Conservation (phyloP, 805 yeast genomes). For the Candida dajiaensis region DNA sequence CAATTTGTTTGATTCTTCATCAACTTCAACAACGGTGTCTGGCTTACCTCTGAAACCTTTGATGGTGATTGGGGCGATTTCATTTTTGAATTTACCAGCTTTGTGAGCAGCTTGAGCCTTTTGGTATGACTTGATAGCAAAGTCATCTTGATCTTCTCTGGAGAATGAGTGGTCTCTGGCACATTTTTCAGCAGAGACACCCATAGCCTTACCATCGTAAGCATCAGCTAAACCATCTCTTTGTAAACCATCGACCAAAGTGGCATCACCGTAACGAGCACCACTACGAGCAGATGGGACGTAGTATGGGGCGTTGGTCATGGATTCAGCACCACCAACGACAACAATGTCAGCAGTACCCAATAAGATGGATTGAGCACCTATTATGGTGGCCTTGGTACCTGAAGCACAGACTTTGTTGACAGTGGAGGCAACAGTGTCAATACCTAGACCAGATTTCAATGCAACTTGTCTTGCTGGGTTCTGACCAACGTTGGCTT, state of each 20-base stretch:
- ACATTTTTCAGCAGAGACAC: constrained; percentile 95
- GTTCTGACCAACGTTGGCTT: constrained; percentile 93
- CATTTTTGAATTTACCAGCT: constrained; percentile 74
- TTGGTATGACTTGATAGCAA: constrained; percentile 77
- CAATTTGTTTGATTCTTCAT: constrained; percentile 79
- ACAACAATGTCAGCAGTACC: constrained; percentile 91
- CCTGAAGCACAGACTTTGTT: constrained; percentile 99
- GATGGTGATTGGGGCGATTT: constrained; percentile 82
- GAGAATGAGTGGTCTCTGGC: constrained; percentile 73
- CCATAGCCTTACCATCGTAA: constrained; percentile 86
- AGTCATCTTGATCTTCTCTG: constrained; percentile 86
- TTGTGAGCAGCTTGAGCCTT: constrained; percentile 80
- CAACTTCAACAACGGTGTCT: constrained; percentile 60
- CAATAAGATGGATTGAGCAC: constrained; percentile 82
- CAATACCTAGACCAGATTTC: constrained; percentile 77
- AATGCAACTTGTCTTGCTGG: constrained; percentile 98
- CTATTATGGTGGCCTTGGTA: constrained; percentile 83
- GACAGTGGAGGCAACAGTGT: constrained; percentile 80
- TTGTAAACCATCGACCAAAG: constrained; percentile 81
- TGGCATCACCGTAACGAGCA: constrained; percentile 80
- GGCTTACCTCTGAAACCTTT: constrained; percentile 92
- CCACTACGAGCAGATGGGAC: constrained; percentile 82
- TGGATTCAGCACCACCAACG: constrained; percentile 97
- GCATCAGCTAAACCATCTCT: constrained; percentile 94
- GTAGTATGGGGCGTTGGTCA: constrained; percentile 95